A percentile compares a stretch with the other conserved stretches of the same genome.
Conservation (phyloP, 2,329 filamentous ascomycete genomes). For the Penicillium sp. region DNA sequence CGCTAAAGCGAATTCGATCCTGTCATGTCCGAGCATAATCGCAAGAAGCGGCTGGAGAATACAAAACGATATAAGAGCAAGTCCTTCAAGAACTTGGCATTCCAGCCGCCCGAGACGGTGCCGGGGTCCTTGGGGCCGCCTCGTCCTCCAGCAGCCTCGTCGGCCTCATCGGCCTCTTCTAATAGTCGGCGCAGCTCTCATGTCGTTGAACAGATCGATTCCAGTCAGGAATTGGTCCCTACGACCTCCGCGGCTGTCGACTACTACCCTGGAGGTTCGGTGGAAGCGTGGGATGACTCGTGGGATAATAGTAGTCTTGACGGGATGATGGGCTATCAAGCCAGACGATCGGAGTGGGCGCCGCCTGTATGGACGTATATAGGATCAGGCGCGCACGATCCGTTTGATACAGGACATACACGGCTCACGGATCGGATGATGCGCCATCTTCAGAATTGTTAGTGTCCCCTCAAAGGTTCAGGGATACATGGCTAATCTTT, state of each 20-base stretch:
- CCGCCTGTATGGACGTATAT: constrained; percentile 26
- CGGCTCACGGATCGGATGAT: constrained; percentile 36
- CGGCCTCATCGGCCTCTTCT: constrained; percentile 2
- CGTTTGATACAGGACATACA: constrained; percentile 35
- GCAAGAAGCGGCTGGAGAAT: constrained; percentile 39
- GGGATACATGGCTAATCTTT: not conserved
- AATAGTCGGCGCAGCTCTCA: constrained; percentile 12
- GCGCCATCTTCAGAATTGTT: constrained; percentile 36
- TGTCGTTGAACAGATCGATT: constrained; percentile 3
- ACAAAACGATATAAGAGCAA: constrained; percentile 38
- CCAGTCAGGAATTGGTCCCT: constrained; percentile 14
- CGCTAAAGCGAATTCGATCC: constrained; percentile 40
- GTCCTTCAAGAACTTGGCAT: constrained; percentile 36
- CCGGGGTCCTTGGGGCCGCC: constrained; percentile 9
- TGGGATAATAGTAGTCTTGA: constrained; percentile 15
- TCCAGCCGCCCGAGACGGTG: constrained; percentile 28
- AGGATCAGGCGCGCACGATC: constrained; percentile 32
- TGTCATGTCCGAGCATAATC: constrained; percentile 42
- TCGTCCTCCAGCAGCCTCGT: constrained; percentile 1
- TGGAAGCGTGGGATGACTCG: constrained; percentile 1
- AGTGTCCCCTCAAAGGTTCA: constrained; percentile 6
- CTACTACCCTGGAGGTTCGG: constrained; percentile 8
- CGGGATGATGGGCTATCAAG: constrained; percentile 9
- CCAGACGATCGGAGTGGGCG: constrained; percentile 1
- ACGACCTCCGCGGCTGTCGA: constrained; percentile 3